Evolutionary conservation across 208 protist species (phyloP), one percentile per base, ranked within the genome.

Genomic region (Crithidia bombi): DNA sequence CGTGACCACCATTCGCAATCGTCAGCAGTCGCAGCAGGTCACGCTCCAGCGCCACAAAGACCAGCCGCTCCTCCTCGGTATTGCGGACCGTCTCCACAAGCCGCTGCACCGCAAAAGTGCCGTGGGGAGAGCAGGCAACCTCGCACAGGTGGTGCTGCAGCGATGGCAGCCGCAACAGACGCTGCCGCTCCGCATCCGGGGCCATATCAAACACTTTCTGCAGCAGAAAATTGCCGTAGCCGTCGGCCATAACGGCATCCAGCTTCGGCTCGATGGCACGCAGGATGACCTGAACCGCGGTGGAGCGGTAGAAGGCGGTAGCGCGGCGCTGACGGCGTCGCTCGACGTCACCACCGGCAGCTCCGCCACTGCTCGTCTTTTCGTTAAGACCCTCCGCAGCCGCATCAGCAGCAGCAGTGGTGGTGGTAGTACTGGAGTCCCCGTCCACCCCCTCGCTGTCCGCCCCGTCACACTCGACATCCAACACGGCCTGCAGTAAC

Each of bases 211-310:
- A 78, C 1, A 98, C 67, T 66, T 98, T 98, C 79, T 99, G 97
- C 36, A 97, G 96, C 9, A 99, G 81, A 65, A 99, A 99, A 78
- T 99, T 99, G 46, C 98, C 98, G 72, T 99, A 99, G 51, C 91
- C 95, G 78, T 98, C 95, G 12, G 85, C 89, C 97, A 99, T 99
- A 19, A 99, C 79, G 30, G 91, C 83, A 32, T 83, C 58, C 36
- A 92, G 33, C 33, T 74, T 64, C 21, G 84, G 81, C 41, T 84
- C 61, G 26, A 92, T 66, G 36, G 77, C 76, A 2, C 26, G 55
- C 17, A 90, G 49, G n/a, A 92, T 75, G 32, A 72, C 68, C 49
- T 84, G 83, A 12, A 92, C 63, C 2, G 76, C 54, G 41, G 79
- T 56, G 25, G 81, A 86, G 39, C 35, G 44, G 32, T 59, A 44